Evolutionary conservation across 495 filamentous ascomycete genomes (phyloP), one percentile per base, ranked within the genome.

Genomic region (Daldinia loculata): DNA sequence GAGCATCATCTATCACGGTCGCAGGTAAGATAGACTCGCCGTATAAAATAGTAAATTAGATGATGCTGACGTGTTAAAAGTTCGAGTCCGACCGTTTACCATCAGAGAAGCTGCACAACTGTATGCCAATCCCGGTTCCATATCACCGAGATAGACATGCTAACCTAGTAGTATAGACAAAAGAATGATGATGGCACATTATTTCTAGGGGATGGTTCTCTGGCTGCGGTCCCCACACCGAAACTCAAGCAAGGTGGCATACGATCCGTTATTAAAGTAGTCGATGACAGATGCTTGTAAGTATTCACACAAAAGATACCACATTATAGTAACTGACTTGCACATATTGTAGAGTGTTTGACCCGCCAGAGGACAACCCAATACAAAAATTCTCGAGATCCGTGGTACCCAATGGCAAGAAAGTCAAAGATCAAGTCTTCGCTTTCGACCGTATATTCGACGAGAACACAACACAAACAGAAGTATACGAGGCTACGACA

Each of bases 381-480:
- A 89, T 98, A n/a, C 92, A 96, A 61, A 91, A 90, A 70, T 97
- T 97, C 78, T 92, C 93, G 32, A 88, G 89, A 79, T 92, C 90
- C 27, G 90, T 96, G 15, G 88, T 95, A 0, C 91, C 94, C 7
- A 84, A 89, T 39, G 93, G 94, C 52, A 98, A 97, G 77, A 90
- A 95, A 66, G 92, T 97, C 74, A 99, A 99, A 79, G 95, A 99
- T 76, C 95, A 98, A 78, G 94, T 94, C 5, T 99, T 99, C 74
- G 94, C 89, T 51, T 99, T 99, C 81, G 95, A 99, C 80, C 86
- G 91, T 39, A 91, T 99, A 59, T 99, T 99, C 79, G 95, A 99
- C 84, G 94, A 99, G 59, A 97, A 93, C 76, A 91, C 93, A 50
- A 90, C 91, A 0, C 95, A 99, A 70, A 91, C 87, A 60, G 96